Base-by-base conservation (phyloP, 305 asterid genomes). In the Ilex paraguariensis region DNA sequence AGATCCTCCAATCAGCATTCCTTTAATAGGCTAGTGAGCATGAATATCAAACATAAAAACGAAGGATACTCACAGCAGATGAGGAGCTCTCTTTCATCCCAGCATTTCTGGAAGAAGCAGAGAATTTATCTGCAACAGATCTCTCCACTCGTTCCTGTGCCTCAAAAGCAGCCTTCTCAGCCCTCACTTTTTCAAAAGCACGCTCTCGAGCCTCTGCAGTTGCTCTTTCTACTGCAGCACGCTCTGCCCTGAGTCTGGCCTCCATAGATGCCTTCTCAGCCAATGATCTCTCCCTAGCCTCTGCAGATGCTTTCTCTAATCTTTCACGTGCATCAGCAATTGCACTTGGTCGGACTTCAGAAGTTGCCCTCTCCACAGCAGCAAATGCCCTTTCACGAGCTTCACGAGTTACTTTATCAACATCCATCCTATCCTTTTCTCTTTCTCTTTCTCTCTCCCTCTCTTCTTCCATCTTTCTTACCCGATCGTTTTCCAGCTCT, bases 171-270 rank as follows among this genome's bases (percentile, higher is more conserved):
- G 81, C 63, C 66, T 73, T 84, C 58, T 78, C 83, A 69, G 83
- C 82, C 86, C 77, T 81, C 65, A 79, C 73, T 74, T 84, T 92
- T 71, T 80, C 86, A 65, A 82, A 75, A 76, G 96, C 95, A 71
- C 94, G 83, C 57, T 79, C 94, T 9, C 89, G 77, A 73, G 97
- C 95, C 84, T 88, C 98, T 69, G 81, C 76, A 65, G 86, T 84
- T 71, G 94, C 91, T 81, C 95, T 84, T 70, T 88, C 98, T 42
- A 83, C 90, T 10, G 89, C 87, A 79, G 89, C 83, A 62, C 82
- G 88, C 65, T 89, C 96, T 58, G 78, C 69, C 80, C 84, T 82
- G 69, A 81, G 78, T 75, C 87, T 77, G 71, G 83, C 79, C 72
- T 82, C 87, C 42, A 65, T 56, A 13, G 83, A 83, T 62, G 83